phyloP scores from a whole-genome alignment of 2,329 filamentous ascomycete species.

The Fusarium goolgardi region DNA sequence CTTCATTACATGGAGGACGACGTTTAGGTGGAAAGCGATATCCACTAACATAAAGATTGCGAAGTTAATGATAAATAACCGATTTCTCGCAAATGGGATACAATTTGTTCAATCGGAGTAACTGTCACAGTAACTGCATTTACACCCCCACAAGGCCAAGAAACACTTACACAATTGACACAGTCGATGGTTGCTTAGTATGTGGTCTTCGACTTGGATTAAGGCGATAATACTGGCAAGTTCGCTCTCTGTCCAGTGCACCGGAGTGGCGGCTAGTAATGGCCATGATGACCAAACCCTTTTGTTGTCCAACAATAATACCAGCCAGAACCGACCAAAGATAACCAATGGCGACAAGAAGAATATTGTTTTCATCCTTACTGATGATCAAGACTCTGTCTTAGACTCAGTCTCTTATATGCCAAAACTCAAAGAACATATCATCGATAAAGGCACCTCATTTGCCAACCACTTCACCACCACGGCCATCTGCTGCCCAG shows the following conservation, averaged over 20 bases:
- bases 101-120: not conserved
- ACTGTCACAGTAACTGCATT: not conserved
- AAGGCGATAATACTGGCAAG: constrained; percentile 3
- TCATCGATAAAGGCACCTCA: constrained; percentile 67
- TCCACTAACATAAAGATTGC: no score
- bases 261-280: not conserved
- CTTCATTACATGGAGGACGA: not conserved
- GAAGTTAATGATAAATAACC: not conserved
- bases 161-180: not conserved
- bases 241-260: not conserved
- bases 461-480: constrained; percentile 75
- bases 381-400: constrained; percentile 74
- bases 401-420: constrained; percentile 72
- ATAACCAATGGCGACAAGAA: constrained; percentile 23
- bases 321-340: not conserved
- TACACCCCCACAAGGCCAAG: not conserved
- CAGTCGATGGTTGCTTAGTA: not conserved
- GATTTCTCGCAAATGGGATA: not conserved
- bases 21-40: not conserved
- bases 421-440: constrained; percentile 65
- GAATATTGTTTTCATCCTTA: constrained; percentile 75
- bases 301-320: not conserved
- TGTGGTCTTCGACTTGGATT: constrained; percentile 29
- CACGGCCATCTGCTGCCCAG: constrained; percentile 74
- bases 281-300: constrained; percentile 1